These are phyloP conservation scores for Coelomomyces lativittatus DNA, from an alignment of 371 early-diverging fungal genomes.

Conservation along the genomic window DNA sequence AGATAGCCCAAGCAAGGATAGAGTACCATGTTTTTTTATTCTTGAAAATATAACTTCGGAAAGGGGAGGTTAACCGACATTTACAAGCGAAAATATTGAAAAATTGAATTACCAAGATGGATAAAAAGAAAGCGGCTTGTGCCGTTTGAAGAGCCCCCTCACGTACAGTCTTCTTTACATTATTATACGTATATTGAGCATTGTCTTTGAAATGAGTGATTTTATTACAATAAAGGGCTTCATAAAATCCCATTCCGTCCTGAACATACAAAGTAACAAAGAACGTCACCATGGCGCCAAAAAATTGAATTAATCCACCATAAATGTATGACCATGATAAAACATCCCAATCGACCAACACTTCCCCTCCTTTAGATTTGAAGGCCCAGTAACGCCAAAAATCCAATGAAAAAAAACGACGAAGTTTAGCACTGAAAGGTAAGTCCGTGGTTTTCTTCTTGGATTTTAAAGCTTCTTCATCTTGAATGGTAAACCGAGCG, in stretches of 20 bases:
- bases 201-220: constrained; percentile 7
- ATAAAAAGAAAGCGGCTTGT: constrained; percentile 59
- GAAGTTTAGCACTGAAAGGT: neutral
- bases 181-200: too few species aligned
- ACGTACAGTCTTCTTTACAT: too few species aligned
- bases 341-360: constrained; percentile 64
- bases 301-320: constrained; percentile 56
- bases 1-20: constrained; percentile 34
- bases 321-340: constrained; percentile 74
- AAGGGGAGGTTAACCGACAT: constrained; percentile 51
- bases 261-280: constrained; percentile 49
- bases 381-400: constrained; percentile 8
- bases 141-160: too few species aligned
- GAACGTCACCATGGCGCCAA: constrained; percentile 53
- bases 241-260: constrained; percentile 5
- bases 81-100: constrained; percentile 88
- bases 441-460: too few species aligned
- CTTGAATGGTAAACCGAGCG: constrained; percentile 3
- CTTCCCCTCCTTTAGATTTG: constrained; percentile 51
- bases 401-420: neutral
- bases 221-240: constrained; percentile 4
- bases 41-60: constrained; percentile 58
- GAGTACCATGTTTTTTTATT: constrained; percentile 53
- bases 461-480: neutral
- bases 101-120: constrained; percentile 63